Evolutionary conservation across 306 rosid genomes (phyloP).

Genomic region (Potentilla sterilis): DNA sequence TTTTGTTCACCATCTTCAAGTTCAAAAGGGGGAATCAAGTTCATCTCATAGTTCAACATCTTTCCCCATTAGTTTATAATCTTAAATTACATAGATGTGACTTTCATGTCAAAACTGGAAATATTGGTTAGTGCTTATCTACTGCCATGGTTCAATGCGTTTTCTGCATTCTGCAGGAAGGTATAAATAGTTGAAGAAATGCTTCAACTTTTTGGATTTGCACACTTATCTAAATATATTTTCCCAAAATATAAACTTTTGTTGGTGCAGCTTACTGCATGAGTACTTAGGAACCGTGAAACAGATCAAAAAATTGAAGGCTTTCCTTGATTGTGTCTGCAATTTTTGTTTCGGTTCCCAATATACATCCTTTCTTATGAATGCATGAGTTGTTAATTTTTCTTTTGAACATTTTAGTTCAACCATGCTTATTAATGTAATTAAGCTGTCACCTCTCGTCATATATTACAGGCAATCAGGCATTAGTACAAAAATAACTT

Average conservation of each 20-base stretch:
- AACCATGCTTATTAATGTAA: neutral
- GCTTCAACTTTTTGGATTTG: constrained; percentile 26
- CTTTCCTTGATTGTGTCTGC: constrained; percentile 14
- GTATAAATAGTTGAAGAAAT: constrained; percentile 36
- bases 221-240: neutral
- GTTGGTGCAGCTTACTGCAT: neutral
- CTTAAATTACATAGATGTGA: constrained; percentile 46
- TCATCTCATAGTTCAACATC: constrained; percentile 17
- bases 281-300: neutral
- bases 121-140: constrained; percentile 26
- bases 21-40: constrained; percentile 34
- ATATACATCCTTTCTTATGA: neutral
- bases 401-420: neutral
- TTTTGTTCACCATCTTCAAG: constrained; percentile 13
- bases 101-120: constrained; percentile 35
- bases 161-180: constrained; percentile 31
- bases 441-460: neutral
- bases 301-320: neutral
- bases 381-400: neutral
- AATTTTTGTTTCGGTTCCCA: constrained; percentile 10
- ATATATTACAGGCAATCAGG: neutral
- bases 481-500: neutral
- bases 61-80: neutral
- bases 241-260: neutral
- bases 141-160: constrained; percentile 39